Evolutionary conservation across 768 basidiomycete species (phyloP), one percentile per base, ranked within the genome.

Genomic region (Agrocybe praecox): DNA sequence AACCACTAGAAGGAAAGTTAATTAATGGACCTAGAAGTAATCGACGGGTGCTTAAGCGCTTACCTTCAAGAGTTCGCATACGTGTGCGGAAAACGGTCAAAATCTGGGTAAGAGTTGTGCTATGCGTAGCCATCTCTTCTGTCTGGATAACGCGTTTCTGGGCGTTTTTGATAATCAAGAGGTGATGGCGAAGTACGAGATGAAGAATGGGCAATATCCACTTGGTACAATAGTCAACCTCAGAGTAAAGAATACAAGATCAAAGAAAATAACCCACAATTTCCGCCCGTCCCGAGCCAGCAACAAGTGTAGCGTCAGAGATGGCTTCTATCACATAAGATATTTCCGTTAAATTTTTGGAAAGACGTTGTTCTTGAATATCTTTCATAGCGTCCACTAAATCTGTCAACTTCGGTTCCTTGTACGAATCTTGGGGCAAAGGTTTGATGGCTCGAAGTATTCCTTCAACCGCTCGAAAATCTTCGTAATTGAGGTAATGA

Each of bases 101-200:
- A 12, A 49, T 49, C 2, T 14, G n/a, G 1, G 2, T 21, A 12
- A 56, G 34, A 12, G 46, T 12, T n/a, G 3, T 7, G 22, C 33
- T 26, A 19, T 56, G 55, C 0, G 32, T 24, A 7, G 19, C 3
- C 22, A 56, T 32, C 23, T 56, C 55, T 2, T 49, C 26, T 14
- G 8, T 6, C 18, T 49, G 46, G 23, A 56, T 32, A 9, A 56
- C 32, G 18, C 36, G 36, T n/a, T 21, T 56, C 24, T 56, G 33
- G 6, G 46, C 46, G n/a, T 49, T 12, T 23, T 14, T 49, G 8
- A 56, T 22, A 19, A 56, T 43, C 17, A 43, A 36, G n/a, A 56
- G 47, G 42, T 56, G 55, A 9, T 46, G 55, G 18, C 49, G n/a
- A 6, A 56, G 55, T 9, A 56, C 29, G 15, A 56, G 46, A n/a